Conservation (phyloP, 768 basidiomycete genomes). For the Dendrothele bispora region DNA sequence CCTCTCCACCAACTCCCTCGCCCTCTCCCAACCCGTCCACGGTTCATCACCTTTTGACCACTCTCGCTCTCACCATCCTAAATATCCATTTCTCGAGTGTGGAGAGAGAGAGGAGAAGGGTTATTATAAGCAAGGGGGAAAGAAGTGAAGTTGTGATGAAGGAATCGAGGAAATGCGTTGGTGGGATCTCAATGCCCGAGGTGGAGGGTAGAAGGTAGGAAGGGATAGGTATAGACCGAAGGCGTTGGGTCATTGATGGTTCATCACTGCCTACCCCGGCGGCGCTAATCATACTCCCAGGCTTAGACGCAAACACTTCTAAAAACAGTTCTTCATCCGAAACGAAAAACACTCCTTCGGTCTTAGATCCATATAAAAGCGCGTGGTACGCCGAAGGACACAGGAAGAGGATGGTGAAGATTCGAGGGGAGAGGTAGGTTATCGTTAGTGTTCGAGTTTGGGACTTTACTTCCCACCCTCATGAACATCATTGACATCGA, state of each 20-base stretch:
- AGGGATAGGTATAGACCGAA: no score
- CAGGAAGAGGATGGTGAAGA: constrained; percentile 46
- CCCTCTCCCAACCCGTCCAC: constrained; percentile 33
- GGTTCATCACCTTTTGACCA: constrained; percentile 55
- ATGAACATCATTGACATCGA: no score
- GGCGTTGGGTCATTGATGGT: constrained; percentile 9
- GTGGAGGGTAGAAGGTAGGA: neutral
- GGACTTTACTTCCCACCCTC: no score
- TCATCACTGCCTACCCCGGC: no score
- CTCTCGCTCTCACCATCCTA: constrained; percentile 35
- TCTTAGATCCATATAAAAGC: constrained; percentile 36
- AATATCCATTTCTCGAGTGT: constrained; percentile 41
- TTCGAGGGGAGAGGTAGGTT: constrained; percentile 41
- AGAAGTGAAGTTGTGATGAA: no score
- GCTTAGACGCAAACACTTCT: constrained; percentile 25
- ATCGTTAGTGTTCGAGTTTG: constrained; percentile 37
- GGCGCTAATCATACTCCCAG: neutral
- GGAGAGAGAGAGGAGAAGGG: constrained; percentile 26
- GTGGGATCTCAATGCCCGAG: neutral
- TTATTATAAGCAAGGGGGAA: constrained; percentile 26
- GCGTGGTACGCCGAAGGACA: constrained; percentile 44
- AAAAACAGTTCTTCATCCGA: constrained; percentile 37
- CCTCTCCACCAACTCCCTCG: no score
- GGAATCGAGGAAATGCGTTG: constrained; percentile 6
- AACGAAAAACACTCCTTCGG: constrained; percentile 37